Conservation (phyloP, 306 rosid genomes). For the Dalbergia cochinchinensis region DNA sequence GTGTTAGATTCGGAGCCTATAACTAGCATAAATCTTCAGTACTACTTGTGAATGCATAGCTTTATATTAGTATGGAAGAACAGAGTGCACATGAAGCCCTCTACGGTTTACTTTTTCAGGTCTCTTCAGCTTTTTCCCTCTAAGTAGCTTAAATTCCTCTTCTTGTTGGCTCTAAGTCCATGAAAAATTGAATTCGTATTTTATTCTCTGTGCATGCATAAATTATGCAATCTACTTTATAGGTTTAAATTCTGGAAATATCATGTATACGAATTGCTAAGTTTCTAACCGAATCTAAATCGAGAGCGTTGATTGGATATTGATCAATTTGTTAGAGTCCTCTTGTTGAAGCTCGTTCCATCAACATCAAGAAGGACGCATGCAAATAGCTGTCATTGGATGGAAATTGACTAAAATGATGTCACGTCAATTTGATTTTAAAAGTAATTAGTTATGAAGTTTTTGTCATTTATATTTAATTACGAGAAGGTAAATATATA, state of each 20-base stretch:
- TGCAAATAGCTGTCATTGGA: neutral
- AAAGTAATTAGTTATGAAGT: too few relatives aligned
- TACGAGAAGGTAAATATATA: too few relatives aligned
- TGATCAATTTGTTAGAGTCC: neutral
- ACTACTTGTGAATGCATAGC: slow-evolving; percentile 50
- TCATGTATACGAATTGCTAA: neutral
- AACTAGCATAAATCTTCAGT: slow-evolving; percentile 55
- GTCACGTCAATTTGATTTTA: too few relatives aligned
- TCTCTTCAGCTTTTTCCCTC: slow-evolving; percentile 47
- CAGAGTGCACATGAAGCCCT: slow-evolving; percentile 69
- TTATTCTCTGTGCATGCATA: slow-evolving; percentile 45
- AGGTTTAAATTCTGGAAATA: slow-evolving; percentile 7
- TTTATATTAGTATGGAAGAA: slow-evolving; percentile 57
- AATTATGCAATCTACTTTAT: slow-evolving; percentile 22
- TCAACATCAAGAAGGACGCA: slow-evolving; percentile 9
- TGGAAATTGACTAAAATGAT: neutral
- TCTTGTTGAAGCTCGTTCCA: neutral
- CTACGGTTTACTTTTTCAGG: slow-evolving; percentile 41
- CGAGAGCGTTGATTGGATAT: slow-evolving; percentile 18
- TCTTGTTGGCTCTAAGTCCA: slow-evolving; percentile 47
- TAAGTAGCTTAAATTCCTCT: slow-evolving; percentile 42
- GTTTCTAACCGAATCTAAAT: slow-evolving; percentile 13
- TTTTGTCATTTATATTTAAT: too few relatives aligned
- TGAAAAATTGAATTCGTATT: slow-evolving; percentile 46
- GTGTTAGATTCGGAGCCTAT: slow-evolving; percentile 81